Evolutionary conservation across 768 basidiomycete genomes (phyloP).

Genomic region (Kwoniella mangroviensis): DNA sequence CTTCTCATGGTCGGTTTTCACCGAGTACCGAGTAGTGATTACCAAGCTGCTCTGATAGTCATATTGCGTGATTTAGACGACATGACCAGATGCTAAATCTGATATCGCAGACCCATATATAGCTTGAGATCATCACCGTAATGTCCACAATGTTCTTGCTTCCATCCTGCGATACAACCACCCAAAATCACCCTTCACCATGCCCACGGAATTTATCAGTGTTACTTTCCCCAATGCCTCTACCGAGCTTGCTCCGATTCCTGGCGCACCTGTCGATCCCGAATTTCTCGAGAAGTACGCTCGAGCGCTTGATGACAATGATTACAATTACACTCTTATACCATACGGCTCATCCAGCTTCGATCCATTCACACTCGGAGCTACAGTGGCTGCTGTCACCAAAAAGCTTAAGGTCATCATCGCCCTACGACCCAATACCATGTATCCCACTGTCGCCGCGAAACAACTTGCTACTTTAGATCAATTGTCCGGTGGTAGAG

Average conservation of each 20-base stretch:
- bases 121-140: background rate
- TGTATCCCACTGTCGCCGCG: conserved; percentile 46
- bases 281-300: conserved; percentile 44
- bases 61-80: conserved; percentile 1
- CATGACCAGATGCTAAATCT: background rate
- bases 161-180: background rate
- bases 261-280: conserved; percentile 38
- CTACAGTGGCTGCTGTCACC: conserved; percentile 36
- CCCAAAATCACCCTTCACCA: conserved; percentile 9
- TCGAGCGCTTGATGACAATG: conserved; percentile 40
- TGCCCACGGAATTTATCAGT: conserved; percentile 44
- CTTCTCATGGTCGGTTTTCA: background rate
- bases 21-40: background rate
- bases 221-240: conserved; percentile 42
- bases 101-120: background rate
- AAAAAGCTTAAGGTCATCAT: conserved; percentile 41
- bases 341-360: conserved; percentile 40
- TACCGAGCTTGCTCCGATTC: conserved; percentile 38
- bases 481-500: conserved; percentile 38
- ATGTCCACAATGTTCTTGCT: background rate
- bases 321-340: conserved; percentile 43
- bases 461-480: conserved; percentile 45
- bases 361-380: conserved; percentile 45
- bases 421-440: conserved; percentile 43
- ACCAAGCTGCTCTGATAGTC: background rate